Base-by-base conservation (phyloP, 129 eudicot species). In the Chrysanthemum seticuspe region DNA sequence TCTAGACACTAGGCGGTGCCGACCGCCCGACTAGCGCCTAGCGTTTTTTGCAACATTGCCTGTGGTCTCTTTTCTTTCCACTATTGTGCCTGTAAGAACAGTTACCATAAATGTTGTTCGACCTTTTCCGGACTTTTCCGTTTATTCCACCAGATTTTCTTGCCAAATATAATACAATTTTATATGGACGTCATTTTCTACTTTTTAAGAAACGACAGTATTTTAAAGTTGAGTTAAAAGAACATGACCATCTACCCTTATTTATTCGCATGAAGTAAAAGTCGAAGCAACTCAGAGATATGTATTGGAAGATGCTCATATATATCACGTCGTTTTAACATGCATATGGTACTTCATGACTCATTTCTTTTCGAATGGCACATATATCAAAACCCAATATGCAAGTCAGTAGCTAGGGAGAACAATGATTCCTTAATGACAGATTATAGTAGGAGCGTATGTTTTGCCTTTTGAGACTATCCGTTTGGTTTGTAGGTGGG, bases 101-200 rank as follows among this genome's bases (percentile, higher is more conserved):
- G 13, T 65, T 40, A 11, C 49, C 63, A 65, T 53, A 53, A 65
- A 54, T 65, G 72, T 53, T 74, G 72, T 55, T 66, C 57, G 49
- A 18, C 56, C 18, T 27, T 65, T 47, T 65, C 55, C 27, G 45
- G 59, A 45, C 67, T 56, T 75, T 75, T 65, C 57, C 2, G 44
- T 67, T 12, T 66, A 56, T 75, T 75, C 79, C 53, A n/a, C 60
- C 51, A 14, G 5, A 67, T 67, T 50, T 75, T 75, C 19, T 67
- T 66, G 58, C 79, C 67, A 66, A 44, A 67, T 31, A 54, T 31
- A n/a, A 69, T 54, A 40, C 23, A 25, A 45, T 64, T 65, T 7
- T 74, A 65, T 23, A 18, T 64, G 62, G 72, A 55, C 16, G 79
- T 75, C 74, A 13, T 56, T 56, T 67, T 75, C 79, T 21, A 75